Evolutionary conservation across 257 asterid species (phyloP).

Genomic region (Prunella vulgaris): DNA sequence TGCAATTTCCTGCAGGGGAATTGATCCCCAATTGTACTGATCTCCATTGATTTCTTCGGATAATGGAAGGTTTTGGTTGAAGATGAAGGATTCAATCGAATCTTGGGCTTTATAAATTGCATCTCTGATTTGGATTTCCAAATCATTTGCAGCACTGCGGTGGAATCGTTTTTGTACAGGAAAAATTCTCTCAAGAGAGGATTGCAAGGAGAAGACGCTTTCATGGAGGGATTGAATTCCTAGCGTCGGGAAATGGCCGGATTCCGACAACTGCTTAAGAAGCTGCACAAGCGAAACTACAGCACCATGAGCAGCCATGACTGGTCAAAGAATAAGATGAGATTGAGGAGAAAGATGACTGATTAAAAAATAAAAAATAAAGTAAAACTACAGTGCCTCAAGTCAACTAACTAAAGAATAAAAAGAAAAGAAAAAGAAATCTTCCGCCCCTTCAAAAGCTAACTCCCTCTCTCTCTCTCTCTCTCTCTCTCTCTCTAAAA

Average conservation of each 20-base stretch:
- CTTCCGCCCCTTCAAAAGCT: not conserved
- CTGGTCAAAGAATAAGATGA: not conserved
- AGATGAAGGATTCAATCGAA: constrained; percentile 21
- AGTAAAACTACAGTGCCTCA: no score
- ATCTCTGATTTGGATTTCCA: constrained; percentile 24
- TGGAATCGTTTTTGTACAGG: not conserved
- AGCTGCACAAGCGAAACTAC: constrained; percentile 26
- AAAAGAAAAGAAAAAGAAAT: no score
- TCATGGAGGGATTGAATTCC: constrained; percentile 18
- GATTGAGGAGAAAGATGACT: not conserved
- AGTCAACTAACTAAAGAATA: no score
- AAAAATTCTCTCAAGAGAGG: constrained; percentile 19
- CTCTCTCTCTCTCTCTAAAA: not conserved
- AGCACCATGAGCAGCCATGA: constrained; percentile 38
- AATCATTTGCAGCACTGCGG: not conserved
- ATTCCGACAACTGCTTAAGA: constrained; percentile 9
- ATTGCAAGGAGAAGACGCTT: constrained; percentile 10
- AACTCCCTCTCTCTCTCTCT: not conserved
- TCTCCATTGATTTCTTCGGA: not conserved
- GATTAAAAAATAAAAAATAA: no score
- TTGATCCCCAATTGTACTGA: not conserved
- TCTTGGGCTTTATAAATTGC: constrained; percentile 24
- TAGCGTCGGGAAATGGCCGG: constrained; percentile 9
- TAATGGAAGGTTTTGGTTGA: constrained; percentile 11
- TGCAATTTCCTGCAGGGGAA: not conserved